Evolutionary conservation across 2,329 filamentous ascomycete genomes (phyloP), one percentile per base, ranked within the genome.

Genomic region (Cryphonectria parasitica): DNA sequence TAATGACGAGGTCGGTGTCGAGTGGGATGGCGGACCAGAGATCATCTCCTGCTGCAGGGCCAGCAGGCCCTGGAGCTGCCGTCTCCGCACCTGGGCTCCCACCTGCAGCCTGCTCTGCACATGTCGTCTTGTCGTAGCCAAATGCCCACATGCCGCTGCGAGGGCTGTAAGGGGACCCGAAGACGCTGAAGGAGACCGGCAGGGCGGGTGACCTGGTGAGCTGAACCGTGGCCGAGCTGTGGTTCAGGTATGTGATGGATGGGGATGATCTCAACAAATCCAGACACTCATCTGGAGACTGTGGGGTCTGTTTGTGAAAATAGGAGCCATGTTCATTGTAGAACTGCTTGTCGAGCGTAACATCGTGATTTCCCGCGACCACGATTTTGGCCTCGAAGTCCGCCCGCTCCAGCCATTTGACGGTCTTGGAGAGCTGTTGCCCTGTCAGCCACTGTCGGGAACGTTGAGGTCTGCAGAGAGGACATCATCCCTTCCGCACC

Each of bases 291-390:
- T 80, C 77, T 0, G 85, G 77, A 43, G 87, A 84, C 76, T 92
- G 87, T 0, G 83, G 82, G 3, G 77, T 76, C 66, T 88, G 85
- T 75, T 88, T 89, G 76, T 90, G 88, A 75, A 90, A 88, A 67
- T 82, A 81, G 1, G 77, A 75, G 0, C 86, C 85, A 74, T 89
- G 83, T 56, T 86, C 78, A 11, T 79, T 75, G 77, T 89, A 91
- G 77, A 92, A 93, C 3, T 82, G 77, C n/a, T 81, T 74, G 76
- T 94, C 91, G 8, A 94, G 85, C 0, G 90, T 91, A 65, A 92
- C 83, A 76, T 94, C 92, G 79, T 94, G 92, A 77, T 94, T 95
- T 39, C 92, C 91, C 73, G 90, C 91, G 74, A 93, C 80, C 54
- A 93, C 85, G 73, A 94, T 88, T 77, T 92, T 94, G 75, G 85